Evolutionary conservation across 2,329 filamentous ascomycete genomes (phyloP).

Genomic region (Calonectria crousiana): DNA sequence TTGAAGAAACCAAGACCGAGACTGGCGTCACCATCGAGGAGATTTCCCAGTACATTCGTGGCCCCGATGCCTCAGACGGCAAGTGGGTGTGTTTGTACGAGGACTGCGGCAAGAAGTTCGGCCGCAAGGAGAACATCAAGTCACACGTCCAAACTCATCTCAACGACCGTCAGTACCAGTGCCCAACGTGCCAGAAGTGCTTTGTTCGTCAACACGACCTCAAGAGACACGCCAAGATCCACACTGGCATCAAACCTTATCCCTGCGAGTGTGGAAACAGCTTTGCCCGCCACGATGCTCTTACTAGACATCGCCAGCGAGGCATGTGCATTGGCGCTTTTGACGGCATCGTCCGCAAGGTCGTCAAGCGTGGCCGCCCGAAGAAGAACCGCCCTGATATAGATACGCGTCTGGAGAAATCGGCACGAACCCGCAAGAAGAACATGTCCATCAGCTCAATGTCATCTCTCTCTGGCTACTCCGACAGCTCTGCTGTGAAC

Average conservation of each 20-base stretch:
- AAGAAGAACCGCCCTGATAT: slow-evolving; percentile 71
- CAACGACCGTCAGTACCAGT: slow-evolving; percentile 94
- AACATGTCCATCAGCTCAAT: slow-evolving; percentile 61
- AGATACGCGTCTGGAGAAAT: slow-evolving; percentile 68
- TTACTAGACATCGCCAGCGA: slow-evolving; percentile 93
- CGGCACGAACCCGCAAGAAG: slow-evolving; percentile 68
- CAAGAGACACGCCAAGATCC: slow-evolving; percentile 97
- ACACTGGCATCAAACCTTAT: slow-evolving; percentile 95
- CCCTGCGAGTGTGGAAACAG: slow-evolving; percentile 94
- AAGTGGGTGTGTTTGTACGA: slow-evolving; percentile 85
- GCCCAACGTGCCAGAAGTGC: slow-evolving; percentile 92
- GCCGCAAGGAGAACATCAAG: slow-evolving; percentile 99
- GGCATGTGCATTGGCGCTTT: slow-evolving; percentile 98
- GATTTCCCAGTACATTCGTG: slow-evolving; percentile 79
- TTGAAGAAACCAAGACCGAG: slow-evolving; percentile 75
- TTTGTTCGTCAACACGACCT: slow-evolving; percentile 98
- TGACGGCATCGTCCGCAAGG: slow-evolving; percentile 76
- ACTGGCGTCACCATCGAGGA: slow-evolving; percentile 92
- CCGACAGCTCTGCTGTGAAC: slow-evolving; percentile 66
- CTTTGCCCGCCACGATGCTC: slow-evolving; percentile 94
- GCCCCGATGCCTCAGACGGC: slow-evolving; percentile 78
- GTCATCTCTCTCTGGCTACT: slow-evolving; percentile 68
- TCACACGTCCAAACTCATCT: slow-evolving; percentile 98
- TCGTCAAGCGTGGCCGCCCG: slow-evolving; percentile 73
- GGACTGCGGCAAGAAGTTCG: slow-evolving; percentile 89